phyloP scores from a whole-genome alignment of 1,284 basidiomycete species.

The Polyporus tsugae region DNA sequence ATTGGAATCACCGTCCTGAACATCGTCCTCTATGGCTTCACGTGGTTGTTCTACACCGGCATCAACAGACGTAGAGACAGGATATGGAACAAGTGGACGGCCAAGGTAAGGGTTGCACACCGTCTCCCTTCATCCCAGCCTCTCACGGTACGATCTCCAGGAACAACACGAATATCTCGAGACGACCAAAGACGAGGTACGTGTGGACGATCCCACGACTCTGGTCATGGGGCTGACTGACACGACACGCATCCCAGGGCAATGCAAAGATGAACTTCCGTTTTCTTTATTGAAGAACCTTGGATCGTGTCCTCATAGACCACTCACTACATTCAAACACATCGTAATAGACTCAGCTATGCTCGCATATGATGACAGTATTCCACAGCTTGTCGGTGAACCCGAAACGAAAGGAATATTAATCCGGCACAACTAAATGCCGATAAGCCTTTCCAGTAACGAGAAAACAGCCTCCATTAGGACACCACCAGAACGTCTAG shows the following conservation, averaged over 20 bases:
- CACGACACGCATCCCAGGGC: constrained; percentile 40
- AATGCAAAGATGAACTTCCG: constrained; percentile 67
- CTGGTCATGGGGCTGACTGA: not conserved
- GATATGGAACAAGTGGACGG: constrained; percentile 60
- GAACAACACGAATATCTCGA: constrained; percentile 63
- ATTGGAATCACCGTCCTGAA: constrained; percentile 47
- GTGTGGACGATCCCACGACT: not conserved
- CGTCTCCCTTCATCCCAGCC: not conserved
- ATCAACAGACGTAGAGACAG: constrained; percentile 60
- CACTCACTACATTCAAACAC: not conserved
- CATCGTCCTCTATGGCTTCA: constrained; percentile 57
- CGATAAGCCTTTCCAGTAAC: not conserved
- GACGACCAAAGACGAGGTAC: constrained; percentile 58
- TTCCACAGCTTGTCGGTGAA: not conserved
- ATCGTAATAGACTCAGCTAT: not conserved
- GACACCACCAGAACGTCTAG: not conserved
- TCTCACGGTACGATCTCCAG: constrained; percentile 40
- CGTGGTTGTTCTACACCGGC: constrained; percentile 62
- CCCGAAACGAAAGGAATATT: not conserved
- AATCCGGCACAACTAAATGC: no score
- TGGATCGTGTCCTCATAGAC: not conserved
- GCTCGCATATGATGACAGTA: not conserved
- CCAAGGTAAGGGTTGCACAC: constrained; percentile 47
- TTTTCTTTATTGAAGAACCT: constrained; percentile 56
- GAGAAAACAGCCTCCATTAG: not conserved